Evolutionary conservation across 805 yeast genomes (phyloP), one percentile per base, ranked within the genome.

Genomic region (Dipodascus albidus): DNA sequence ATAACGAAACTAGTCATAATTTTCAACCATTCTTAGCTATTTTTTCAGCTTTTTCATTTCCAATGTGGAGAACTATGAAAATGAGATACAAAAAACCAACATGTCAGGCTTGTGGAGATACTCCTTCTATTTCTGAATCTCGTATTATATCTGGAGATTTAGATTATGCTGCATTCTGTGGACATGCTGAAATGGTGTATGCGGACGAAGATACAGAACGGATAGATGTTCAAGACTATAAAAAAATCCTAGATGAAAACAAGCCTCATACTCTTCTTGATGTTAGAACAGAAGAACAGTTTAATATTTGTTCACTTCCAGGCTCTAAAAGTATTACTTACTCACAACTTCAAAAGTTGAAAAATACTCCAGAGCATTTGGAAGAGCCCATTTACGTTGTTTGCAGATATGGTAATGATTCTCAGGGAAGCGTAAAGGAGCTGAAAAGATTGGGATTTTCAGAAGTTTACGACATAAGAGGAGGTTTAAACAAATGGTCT

Each of bases 391-490:
- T 85, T 0, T 76, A 74, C 53, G 85, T 88, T 0, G 72, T 91
- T 19, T 93, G 99, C 67, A 74, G 97, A 31, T 82, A 75, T 63
- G 99, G 99, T 8, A 89, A 87, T 65, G 98, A 93, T 64, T 90
- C 98, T 0, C 89, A 86, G 61, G 66, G 80, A 17, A 95, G 96
- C 0, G 82, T 85, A 1, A 67, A 74, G 53, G 68, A 73, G 48
- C 66, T 90, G 49, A 71, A 75, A 50, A 78, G 74, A 1, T 71
- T 77, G 48, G 79, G 80, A 0, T 67, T 79, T 17, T 54, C 62
- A 0, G 66, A 76, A 19, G 87, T 80, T 0, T 75, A 68, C 51
- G 96, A 91, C 64, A 72, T 91, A 3, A 71, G 65, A 9, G 98
- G 98, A 1, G 99, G 99, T 0, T 69, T 89, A 22, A 70, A 74